Percentiles rank a stretch among this genome's conserved stretches.
Conservation (phyloP, 495 filamentous ascomycete genomes). For the Aspergillus leporis region DNA sequence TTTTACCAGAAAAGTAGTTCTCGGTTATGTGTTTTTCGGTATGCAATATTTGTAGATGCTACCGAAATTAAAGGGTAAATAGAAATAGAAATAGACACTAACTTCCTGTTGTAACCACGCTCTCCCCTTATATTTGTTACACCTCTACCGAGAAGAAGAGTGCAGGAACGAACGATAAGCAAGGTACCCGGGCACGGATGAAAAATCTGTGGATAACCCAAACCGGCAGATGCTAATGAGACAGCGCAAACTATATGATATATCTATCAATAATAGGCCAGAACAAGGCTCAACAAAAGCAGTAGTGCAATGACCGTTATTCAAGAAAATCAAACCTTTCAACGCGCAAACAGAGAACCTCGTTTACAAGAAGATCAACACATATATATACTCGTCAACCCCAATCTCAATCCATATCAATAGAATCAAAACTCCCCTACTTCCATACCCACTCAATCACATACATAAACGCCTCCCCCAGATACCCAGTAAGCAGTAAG, state of each 20-base stretch:
- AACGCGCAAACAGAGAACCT: too few relatives aligned
- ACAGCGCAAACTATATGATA: too few relatives aligned
- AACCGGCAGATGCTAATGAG: neutral
- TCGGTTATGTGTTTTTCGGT: neutral
- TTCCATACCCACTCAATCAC: constrained; percentile 36
- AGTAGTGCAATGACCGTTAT: too few relatives aligned
- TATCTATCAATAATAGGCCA: too few relatives aligned
- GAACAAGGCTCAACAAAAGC: too few relatives aligned
- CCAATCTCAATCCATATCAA: neutral
- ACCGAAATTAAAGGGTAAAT: neutral
- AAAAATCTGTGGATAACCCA: too few relatives aligned
- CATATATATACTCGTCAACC: neutral
- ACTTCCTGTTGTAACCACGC: neutral
- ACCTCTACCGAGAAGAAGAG: too few relatives aligned
- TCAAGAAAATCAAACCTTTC: too few relatives aligned
- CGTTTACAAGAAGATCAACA: too few relatives aligned
- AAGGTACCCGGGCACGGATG: too few relatives aligned
- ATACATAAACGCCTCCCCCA: constrained; percentile 34
- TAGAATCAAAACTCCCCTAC: constrained; percentile 3
- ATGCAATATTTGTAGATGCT: neutral
- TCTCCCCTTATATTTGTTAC: too few relatives aligned
- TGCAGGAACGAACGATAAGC: too few relatives aligned
- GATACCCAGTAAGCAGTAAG: constrained; percentile 25
- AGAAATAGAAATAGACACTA: neutral
- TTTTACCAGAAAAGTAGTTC: neutral